Conservation (phyloP, 73 alveolate genomes). For the Paramecium sonneborni region DNA sequence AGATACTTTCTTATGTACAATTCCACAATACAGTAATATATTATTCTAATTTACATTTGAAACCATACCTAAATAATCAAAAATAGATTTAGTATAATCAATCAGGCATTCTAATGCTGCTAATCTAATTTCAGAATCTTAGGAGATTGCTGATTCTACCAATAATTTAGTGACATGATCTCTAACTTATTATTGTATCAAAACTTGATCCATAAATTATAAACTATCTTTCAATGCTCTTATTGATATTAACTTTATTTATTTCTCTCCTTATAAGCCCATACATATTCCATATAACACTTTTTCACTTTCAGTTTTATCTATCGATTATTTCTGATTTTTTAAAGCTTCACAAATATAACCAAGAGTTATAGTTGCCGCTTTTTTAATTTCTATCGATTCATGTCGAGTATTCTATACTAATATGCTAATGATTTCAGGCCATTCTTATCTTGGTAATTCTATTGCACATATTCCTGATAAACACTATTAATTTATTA, state of each 20-base stretch:
- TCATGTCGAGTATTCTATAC: slow-evolving; percentile 27
- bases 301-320: background rate
- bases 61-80: background rate
- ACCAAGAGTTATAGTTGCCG: slow-evolving; percentile 39
- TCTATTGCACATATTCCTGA: slow-evolving; percentile 46
- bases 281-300: slow-evolving; percentile 40
- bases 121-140: background rate
- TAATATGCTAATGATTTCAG: slow-evolving; percentile 1
- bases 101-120: background rate
- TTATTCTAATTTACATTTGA: background rate
- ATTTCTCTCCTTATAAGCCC: background rate
- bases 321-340: slow-evolving; percentile 8
- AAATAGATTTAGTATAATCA: background rate
- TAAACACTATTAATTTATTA: background rate
- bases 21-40: background rate
- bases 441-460: slow-evolving; percentile 53
- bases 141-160: background rate
- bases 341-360: slow-evolving; percentile 47
- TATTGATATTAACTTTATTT: background rate
- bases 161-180: slow-evolving; percentile 14
- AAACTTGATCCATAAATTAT: background rate
- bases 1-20: background rate
- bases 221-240: slow-evolving; percentile 32
- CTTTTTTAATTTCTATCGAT: background rate
- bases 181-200: background rate